Evolutionary conservation across 148 eudicot species (phyloP).

Genomic region (Nepenthes mirabilis): DNA sequence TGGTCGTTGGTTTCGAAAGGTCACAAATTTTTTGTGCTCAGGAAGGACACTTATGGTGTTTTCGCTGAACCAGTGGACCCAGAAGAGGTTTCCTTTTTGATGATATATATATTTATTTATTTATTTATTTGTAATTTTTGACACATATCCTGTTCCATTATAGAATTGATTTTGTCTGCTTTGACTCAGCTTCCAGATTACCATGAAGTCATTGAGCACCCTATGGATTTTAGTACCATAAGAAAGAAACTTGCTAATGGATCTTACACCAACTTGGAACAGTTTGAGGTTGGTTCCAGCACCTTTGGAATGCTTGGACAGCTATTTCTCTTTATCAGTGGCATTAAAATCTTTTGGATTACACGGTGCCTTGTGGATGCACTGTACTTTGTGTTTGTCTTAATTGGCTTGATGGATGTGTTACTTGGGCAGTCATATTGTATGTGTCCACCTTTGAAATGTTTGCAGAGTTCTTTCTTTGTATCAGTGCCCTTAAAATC

Average conservation of each 20-base stretch:
- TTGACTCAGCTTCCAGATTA: conserved; percentile 75
- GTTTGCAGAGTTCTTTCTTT: no score
- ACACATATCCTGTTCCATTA: background rate
- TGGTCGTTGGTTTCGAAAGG: conserved; percentile 10
- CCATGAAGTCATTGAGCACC: conserved; percentile 48
- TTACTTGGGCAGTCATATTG: no score
- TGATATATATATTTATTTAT: no score
- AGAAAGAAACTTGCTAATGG: conserved; percentile 52
- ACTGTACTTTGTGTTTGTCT: no score
- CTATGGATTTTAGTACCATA: conserved; percentile 86
- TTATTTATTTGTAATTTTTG: background rate
- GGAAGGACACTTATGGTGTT: conserved; percentile 88
- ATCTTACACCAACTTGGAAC: conserved; percentile 45
- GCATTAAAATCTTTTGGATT: no score
- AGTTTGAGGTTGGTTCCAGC: conserved; percentile 55
- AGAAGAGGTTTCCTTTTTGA: conserved; percentile 46
- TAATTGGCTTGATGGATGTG: no score
- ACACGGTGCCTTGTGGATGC: no score
- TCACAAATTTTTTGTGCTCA: conserved; percentile 15
- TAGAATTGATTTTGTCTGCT: conserved; percentile 5
- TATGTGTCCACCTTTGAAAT: no score
- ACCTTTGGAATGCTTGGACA: background rate
- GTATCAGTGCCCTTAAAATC: no score
- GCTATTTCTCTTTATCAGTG: no score
- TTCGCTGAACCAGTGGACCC: conserved; percentile 87